Conservation (phyloP, 2,329 filamentous ascomycete species). For the Neonectria punicea region DNA sequence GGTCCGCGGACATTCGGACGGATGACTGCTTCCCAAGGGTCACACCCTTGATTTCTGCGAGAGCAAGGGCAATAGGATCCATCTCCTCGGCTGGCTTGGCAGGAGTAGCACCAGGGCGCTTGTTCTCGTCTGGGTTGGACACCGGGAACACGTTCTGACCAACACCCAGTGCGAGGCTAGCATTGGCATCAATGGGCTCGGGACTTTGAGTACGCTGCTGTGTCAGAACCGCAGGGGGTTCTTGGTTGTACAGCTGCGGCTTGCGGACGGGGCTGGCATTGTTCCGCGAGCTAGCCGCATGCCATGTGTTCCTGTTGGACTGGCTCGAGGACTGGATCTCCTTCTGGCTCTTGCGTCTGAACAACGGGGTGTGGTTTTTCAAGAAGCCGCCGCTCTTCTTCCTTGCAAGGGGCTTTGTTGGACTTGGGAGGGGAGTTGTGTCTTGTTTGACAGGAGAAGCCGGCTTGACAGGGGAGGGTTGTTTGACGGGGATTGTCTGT, state of each 20-base stretch:
- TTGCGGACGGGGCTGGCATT: slow-evolving; percentile 49
- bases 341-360: slow-evolving; percentile 90
- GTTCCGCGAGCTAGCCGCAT: slow-evolving; percentile 48
- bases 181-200: slow-evolving; percentile 89
- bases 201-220: slow-evolving; percentile 70
- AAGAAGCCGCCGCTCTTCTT: slow-evolving; percentile 89
- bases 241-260: slow-evolving; percentile 53
- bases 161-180: slow-evolving; percentile 91
- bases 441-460: slow-evolving; percentile 78
- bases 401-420: slow-evolving; percentile 75
- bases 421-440: slow-evolving; percentile 57
- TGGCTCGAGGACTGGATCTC: slow-evolving; percentile 60
- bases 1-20: slow-evolving; percentile 90
- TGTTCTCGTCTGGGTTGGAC: slow-evolving; percentile 75
- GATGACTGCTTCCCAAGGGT: slow-evolving; percentile 80
- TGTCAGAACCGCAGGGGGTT: slow-evolving; percentile 48
- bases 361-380: slow-evolving; percentile 85
- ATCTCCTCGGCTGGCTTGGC: slow-evolving; percentile 66
- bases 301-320: slow-evolving; percentile 70
- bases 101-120: slow-evolving; percentile 42
- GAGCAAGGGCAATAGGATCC: slow-evolving; percentile 90
- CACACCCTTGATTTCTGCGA: slow-evolving; percentile 92
- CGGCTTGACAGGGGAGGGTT: slow-evolving; percentile 37
- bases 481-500: slow-evolving; percentile 77
- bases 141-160: slow-evolving; percentile 98